A percentile compares a stretch with the other conserved stretches of the same genome.
These are phyloP conservation scores for Favolaschia claudopus DNA, from an alignment of 768 basidiomycete genomes.

Conservation along the genomic window DNA sequence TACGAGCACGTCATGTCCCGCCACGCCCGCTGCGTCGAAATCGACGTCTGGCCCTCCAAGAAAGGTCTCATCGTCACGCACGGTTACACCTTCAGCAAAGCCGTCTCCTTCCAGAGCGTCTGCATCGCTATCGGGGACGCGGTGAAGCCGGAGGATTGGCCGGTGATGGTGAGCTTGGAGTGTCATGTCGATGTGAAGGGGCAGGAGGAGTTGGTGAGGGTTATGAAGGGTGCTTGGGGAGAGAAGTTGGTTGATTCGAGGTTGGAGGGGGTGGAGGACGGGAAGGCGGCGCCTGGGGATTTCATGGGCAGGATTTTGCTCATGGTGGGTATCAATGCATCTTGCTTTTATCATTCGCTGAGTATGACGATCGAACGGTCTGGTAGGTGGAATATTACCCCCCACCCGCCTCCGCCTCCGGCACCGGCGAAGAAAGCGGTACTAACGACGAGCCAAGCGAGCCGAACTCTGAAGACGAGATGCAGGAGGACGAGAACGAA, in stretches of 20 bases:
- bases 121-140: slow-evolving; percentile 59
- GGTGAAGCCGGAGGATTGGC: slow-evolving; percentile 55
- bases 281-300: slow-evolving; percentile 50
- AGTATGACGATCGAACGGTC: not conserved
- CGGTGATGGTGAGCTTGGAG: slow-evolving; percentile 66
- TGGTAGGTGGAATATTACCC: slow-evolving; percentile 64
- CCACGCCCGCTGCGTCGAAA: slow-evolving; percentile 67
- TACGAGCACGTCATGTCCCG: slow-evolving; percentile 64
- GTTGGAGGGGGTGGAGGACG: slow-evolving; percentile 46
- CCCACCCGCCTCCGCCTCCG: slow-evolving; percentile 32
- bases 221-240: slow-evolving; percentile 61
- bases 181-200: slow-evolving; percentile 62
- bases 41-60: slow-evolving; percentile 70
- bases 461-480: no score
- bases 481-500: no score
- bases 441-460: slow-evolving; percentile 32
- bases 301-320: slow-evolving; percentile 62
- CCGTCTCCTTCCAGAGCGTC: slow-evolving; percentile 59
- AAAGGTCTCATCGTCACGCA: slow-evolving; percentile 66
- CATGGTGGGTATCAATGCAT: slow-evolving; percentile 64
- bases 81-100: slow-evolving; percentile 63
- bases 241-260: slow-evolving; percentile 53
- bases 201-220: slow-evolving; percentile 60
- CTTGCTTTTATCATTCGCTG: not conserved
- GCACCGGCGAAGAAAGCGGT: slow-evolving; percentile 26